A percentile compares a stretch with the other conserved stretches of the same genome.
Evolutionary conservation across 2,329 filamentous ascomycete species (phyloP).

Genomic region (Xylariaceae sp.): DNA sequence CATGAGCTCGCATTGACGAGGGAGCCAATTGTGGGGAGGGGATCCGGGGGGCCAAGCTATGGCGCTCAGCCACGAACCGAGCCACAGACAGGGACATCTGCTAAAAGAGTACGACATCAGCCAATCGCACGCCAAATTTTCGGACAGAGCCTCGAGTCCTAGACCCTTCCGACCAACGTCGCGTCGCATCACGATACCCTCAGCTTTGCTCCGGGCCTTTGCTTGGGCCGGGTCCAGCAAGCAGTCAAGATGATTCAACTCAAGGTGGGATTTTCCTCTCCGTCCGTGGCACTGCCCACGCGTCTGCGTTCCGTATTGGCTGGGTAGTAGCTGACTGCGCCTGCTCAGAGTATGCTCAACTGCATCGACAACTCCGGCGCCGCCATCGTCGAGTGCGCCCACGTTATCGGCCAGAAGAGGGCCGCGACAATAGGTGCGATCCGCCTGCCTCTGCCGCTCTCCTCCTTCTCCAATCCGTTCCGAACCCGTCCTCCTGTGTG

Average conservation of each 20-base stretch:
- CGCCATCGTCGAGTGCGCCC: conserved; percentile 91
- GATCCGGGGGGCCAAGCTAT: no score
- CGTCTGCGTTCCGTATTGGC: neutral
- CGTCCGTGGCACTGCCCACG: neutral
- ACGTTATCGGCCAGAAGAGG: conserved; percentile 84
- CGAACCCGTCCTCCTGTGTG: no score
- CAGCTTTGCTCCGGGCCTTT: conserved; percentile 8
- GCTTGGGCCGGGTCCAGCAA: conserved; percentile 9
- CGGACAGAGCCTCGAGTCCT: conserved; percentile 4
- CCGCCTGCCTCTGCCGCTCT: neutral
- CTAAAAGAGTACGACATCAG: no score
- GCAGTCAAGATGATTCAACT: conserved; percentile 76
- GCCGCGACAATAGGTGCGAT: conserved; percentile 78
- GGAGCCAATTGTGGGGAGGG: no score
- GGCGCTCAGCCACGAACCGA: no score
- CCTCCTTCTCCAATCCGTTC: neutral
- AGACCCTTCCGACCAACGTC: conserved; percentile 4
- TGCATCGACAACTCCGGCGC: conserved; percentile 99
- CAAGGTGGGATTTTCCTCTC: conserved; percentile 48
- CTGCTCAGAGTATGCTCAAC: conserved; percentile 81
- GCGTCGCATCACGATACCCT: conserved; percentile 1
- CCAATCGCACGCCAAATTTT: conserved; percentile 11
- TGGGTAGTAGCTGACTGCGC: neutral
- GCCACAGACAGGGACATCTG: no score
- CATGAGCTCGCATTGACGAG: no score